Evolutionary conservation across 192 early-diverging fungal genomes (phyloP).

Genomic region (Coemansia sp.): DNA sequence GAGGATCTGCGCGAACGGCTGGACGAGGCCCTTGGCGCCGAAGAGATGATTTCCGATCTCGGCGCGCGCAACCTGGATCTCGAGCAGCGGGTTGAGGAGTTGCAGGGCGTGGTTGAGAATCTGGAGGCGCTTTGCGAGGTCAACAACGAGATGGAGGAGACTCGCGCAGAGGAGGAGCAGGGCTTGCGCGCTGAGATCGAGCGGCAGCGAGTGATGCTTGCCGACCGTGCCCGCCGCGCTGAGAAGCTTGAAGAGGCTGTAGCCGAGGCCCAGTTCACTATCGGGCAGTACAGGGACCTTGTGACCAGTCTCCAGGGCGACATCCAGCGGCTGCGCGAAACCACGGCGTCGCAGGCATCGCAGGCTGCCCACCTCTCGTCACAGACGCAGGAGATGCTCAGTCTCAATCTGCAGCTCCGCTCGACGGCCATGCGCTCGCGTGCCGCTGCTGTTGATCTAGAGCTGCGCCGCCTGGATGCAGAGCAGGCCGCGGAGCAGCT

Average conservation of each 20-base stretch:
- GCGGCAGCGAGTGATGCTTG: conserved; percentile 61
- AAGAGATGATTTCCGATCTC: conserved; percentile 80
- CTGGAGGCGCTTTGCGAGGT: conserved; percentile 86
- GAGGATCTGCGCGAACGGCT: conserved; percentile 80
- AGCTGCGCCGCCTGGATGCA: conserved; percentile 83
- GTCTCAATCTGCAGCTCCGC: conserved; percentile 76
- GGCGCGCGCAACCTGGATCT: conserved; percentile 80
- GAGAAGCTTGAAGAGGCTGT: conserved; percentile 73
- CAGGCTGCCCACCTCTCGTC: conserved; percentile 59
- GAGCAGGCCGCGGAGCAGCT: conserved; percentile 74
- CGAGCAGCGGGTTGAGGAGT: conserved; percentile 69
- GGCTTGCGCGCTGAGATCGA: conserved; percentile 76
- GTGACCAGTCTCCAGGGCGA: conserved; percentile 75
- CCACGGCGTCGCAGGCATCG: conserved; percentile 59
- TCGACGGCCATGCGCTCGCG: conserved; percentile 76
- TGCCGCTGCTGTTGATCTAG: conserved; percentile 87
- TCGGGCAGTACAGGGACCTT: conserved; percentile 81
- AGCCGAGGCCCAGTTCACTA: conserved; percentile 82
- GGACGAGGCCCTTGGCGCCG: conserved; percentile 77
- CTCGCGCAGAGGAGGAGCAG: conserved; percentile 84
- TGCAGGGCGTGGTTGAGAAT: conserved; percentile 74
- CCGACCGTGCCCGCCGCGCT: conserved; percentile 58
- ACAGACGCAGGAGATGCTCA: conserved; percentile 77
- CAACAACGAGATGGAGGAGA: conserved; percentile 91
- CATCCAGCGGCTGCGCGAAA: conserved; percentile 65